Evolutionary conservation across 1,284 basidiomycete genomes (phyloP), one percentile per base, ranked within the genome.

Genomic region (Fomitopsis betulina): DNA sequence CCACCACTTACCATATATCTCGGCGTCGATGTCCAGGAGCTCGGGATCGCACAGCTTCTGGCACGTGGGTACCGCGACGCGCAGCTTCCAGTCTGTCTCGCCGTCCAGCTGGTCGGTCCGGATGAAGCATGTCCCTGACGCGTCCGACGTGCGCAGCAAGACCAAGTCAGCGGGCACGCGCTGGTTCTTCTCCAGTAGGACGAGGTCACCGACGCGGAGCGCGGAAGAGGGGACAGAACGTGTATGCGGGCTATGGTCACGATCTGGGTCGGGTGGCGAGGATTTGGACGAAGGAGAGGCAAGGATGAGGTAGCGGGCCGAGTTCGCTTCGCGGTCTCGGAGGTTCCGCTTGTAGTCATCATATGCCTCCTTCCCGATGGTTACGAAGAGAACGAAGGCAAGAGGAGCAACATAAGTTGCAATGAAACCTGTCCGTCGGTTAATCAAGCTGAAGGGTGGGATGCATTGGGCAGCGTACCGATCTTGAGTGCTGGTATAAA

Each of bases 61-160:
- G 32, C 90, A 93, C 27, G 87, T 80, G 1, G 89, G 83, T 3
- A 97, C 88, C 0, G 96, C 96, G 1, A 98, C 88, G 10, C 93
- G 86, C 53, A 98, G 78, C 73, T 99, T 99, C 97, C 97, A 99
- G 68, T 99, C 97, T 1, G 97, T 99, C 75, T 99, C 97, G 47
- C 97, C 97, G 66, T 99, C 97, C 10, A 99, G 81, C 70, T 99
- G 97, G 73, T 99, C 97, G 0, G 97, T 99, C 5, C 96, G 82
- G 55, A 99, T 92, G 73, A 99, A 99, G 71, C 96, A 98, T 1
- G 95, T 96, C 1, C 97, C 97, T 35, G 89, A 86, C 4, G 82
- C 73, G 63, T 95, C 96, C 2, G 87, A 91, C 0, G 96, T 98
- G 38, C 89, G 85, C 8, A 99, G 78, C 17, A 99, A 79, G 1